Percentiles rank a stretch among this genome's conserved stretches.
phyloP scores from a whole-genome alignment of 768 basidiomycete genomes.

The Lentinula sp. region DNA sequence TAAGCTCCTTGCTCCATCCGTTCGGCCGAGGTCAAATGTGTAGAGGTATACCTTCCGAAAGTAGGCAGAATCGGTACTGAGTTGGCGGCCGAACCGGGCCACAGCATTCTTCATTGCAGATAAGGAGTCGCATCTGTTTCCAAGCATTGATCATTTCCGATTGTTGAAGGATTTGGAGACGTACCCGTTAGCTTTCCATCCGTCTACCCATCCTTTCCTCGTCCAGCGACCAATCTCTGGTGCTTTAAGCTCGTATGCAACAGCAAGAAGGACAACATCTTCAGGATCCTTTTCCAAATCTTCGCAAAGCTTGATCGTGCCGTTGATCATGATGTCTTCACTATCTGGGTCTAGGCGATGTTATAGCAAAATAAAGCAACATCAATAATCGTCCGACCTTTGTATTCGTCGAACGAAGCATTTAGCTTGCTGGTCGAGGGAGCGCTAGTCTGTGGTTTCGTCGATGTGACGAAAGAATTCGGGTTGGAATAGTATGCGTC shows the following conservation, averaged over 20 bases:
- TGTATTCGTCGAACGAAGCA: slow-evolving; percentile 61
- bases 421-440: slow-evolving; percentile 50
- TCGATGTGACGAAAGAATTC: slow-evolving; percentile 20
- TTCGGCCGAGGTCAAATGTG: slow-evolving; percentile 75
- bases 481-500: slow-evolving; percentile 69
- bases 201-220: slow-evolving; percentile 68
- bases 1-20: slow-evolving; percentile 75
- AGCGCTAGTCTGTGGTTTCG: slow-evolving; percentile 17
- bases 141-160: neutral
- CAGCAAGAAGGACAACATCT: slow-evolving; percentile 74
- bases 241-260: slow-evolving; percentile 79
- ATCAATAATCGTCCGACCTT: slow-evolving; percentile 35
- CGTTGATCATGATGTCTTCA: slow-evolving; percentile 68
- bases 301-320: slow-evolving; percentile 72
- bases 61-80: slow-evolving; percentile 60
- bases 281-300: slow-evolving; percentile 69
- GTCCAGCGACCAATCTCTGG: slow-evolving; percentile 69
- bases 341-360: slow-evolving; percentile 45
- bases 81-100: slow-evolving; percentile 46
- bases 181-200: slow-evolving; percentile 72
- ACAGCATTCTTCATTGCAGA: slow-evolving; percentile 53
- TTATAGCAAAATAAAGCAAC: neutral
- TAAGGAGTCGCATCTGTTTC: slow-evolving; percentile 57
- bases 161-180: slow-evolving; percentile 15
- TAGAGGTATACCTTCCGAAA: slow-evolving; percentile 76